Percentiles rank a stretch among this genome's conserved stretches.
These are phyloP conservation scores for Rehmannia glutinosa DNA, from an alignment of 257 asterid species.

Conservation along the genomic window DNA sequence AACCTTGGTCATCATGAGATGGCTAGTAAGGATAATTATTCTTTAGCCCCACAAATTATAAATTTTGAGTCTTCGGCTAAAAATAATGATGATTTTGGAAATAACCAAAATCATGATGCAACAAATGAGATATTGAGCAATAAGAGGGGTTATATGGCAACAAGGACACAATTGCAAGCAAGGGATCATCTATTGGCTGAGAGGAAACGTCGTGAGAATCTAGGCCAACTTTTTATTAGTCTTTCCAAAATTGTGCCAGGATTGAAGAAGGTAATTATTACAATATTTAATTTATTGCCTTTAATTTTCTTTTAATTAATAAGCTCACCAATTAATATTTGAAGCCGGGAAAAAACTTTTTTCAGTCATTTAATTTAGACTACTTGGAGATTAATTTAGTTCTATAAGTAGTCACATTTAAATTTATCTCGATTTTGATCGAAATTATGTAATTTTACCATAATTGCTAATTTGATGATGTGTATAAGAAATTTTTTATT, in stretches of 20 bases:
- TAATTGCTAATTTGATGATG: no score
- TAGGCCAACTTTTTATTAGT: constrained; percentile 47
- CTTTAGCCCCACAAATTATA: constrained; percentile 18
- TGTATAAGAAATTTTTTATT: no score
- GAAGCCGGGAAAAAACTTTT: no score
- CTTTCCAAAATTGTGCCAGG: constrained; percentile 63
- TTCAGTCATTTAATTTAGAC: no score
- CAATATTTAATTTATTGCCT: no score
- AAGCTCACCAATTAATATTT: background rate
- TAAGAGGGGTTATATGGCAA: background rate
- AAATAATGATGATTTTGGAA: background rate
- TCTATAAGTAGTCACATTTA: no score
- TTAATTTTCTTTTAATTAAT: background rate
- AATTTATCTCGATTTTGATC: no score
- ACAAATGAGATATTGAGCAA: background rate
- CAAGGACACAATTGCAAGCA: constrained; percentile 43
- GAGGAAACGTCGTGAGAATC: constrained; percentile 56
- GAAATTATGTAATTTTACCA: no score
- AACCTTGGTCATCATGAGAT: background rate
- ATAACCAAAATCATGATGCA: background rate
- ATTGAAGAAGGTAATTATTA: constrained; percentile 47
- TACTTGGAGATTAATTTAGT: no score
- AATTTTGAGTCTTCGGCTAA: constrained; percentile 21
- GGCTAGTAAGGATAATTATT: background rate
- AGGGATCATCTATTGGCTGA: constrained; percentile 53